phyloP scores from a whole-genome alignment of 805 yeast genomes.

The Barnettozyma vustinii region DNA sequence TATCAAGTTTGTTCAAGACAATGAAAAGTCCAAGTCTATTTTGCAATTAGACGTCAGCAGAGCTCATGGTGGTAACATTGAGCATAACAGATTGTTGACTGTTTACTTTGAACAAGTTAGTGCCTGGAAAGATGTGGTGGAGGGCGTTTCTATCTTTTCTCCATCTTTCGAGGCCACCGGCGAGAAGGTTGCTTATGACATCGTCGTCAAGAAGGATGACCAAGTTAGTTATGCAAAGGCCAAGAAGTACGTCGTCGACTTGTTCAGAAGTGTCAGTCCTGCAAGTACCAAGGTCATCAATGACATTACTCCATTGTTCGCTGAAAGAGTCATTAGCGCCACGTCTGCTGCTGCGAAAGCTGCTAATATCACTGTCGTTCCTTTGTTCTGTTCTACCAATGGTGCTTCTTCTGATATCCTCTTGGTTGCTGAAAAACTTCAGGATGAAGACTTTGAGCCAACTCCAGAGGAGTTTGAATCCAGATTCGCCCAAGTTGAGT shows the following conservation, averaged over 20 bases:
- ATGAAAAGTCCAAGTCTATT: slow-evolving; percentile 17
- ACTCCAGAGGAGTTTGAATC: slow-evolving; percentile 51
- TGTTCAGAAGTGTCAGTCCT: slow-evolving; percentile 72
- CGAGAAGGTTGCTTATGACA: slow-evolving; percentile 45
- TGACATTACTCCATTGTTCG: slow-evolving; percentile 65
- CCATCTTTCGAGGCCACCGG: slow-evolving; percentile 42
- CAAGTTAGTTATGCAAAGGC: slow-evolving; percentile 52
- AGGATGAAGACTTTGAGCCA: slow-evolving; percentile 67
- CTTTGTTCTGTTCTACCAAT: slow-evolving; percentile 47
- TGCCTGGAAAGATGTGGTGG: slow-evolving; percentile 37
- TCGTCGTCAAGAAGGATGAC: slow-evolving; percentile 46
- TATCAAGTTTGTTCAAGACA: slow-evolving; percentile 50
- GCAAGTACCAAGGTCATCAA: slow-evolving; percentile 47
- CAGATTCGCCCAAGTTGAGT: slow-evolving; percentile 49
- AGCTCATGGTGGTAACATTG: slow-evolving; percentile 77
- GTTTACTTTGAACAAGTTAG: slow-evolving; percentile 55
- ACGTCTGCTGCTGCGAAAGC: slow-evolving; percentile 38
- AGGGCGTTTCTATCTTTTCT: slow-evolving; percentile 22
- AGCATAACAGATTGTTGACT: slow-evolving; percentile 74
- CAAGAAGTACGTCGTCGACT: slow-evolving; percentile 64
- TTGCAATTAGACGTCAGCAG: slow-evolving; percentile 64
- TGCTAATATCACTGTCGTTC: slow-evolving; percentile 50
- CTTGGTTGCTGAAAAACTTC: slow-evolving; percentile 44
- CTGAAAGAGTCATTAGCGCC: slow-evolving; percentile 38
- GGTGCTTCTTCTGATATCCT: slow-evolving; percentile 40